Base-by-base conservation (phyloP, 306 rosid genomes). In the Acacia confusa region DNA sequence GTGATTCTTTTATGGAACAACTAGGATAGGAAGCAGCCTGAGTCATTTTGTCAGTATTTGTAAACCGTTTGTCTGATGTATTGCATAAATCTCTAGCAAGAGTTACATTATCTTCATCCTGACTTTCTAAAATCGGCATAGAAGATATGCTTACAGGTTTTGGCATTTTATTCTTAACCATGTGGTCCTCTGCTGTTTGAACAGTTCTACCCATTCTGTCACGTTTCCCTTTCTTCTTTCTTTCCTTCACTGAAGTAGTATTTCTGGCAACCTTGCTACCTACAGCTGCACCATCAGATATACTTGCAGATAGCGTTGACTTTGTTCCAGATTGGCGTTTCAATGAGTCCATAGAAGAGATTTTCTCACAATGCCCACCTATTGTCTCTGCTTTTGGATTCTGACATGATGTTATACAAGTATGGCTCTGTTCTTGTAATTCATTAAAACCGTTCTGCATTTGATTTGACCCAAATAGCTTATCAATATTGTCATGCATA, bases 51-150 rank as follows among this genome's bases (percentile, higher is more conserved):
- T 76, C 45, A 19, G 66, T 38, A 78, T n/a, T 77, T 50, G 55
- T 72, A 67, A 78, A 75, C 44, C 55, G 85, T 86, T 72, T 82
- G 86, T 83, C 85, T 24, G 83, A 68, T 83, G 53, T 82, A 57
- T 79, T 79, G 36, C 8, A 75, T 70, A 74, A 32, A 82, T 57
- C 82, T 79, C 60, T 32, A 83, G 90, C 85, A 74, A 90, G 87
- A 20, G 88, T 73, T 8, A 64, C 20, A 40, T 81, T 75, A 32
- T 86, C 89, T 79, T 27, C 83, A 66, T 81, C 89, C 44, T 80
- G 41, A 19, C 67, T 64, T 75, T 84, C 90, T 24, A 60, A 79
- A 67, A 64, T 75, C 74, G 79, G 84, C 72, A 73, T 52, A 55
- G 83, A 80, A 61, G 83, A 63, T 32, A 11, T 27, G n/a, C 77